These are phyloP conservation scores for Suhomyces choctaworum DNA, from an alignment of 1,139 yeast genomes.

Conservation along the genomic window DNA sequence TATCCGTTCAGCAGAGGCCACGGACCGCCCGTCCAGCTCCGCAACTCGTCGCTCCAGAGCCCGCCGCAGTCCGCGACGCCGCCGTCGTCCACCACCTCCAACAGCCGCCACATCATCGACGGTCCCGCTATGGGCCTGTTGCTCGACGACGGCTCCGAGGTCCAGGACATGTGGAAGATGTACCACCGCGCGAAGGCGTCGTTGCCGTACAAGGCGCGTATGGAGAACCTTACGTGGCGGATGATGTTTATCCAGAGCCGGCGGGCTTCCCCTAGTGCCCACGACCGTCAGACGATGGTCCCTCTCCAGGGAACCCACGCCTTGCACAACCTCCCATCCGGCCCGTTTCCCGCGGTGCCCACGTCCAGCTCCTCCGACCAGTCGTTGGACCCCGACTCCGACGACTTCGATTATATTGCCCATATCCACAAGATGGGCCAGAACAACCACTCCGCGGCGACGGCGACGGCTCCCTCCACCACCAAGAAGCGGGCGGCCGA, in stretches of 20 bases:
- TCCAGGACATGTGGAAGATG: conserved; percentile 78
- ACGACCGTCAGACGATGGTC: not conserved
- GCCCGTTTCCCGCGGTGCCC: not conserved
- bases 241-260: conserved; percentile 63
- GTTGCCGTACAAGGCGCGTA: conserved; percentile 71
- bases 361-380: too few species aligned
- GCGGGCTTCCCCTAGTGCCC: conserved; percentile 1
- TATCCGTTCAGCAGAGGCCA: too few species aligned
- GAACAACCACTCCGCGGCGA: conserved; percentile 9
- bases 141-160: conserved; percentile 34
- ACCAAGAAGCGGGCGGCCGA: conserved; percentile 35
- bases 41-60: conserved; percentile 7
- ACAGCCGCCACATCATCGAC: conserved; percentile 1
- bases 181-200: conserved; percentile 75
- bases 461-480: conserved; percentile 9
- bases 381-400: conserved; percentile 43
- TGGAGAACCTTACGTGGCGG: conserved; percentile 86
- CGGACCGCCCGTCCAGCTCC: conserved; percentile 2
- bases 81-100: conserved; percentile 6
- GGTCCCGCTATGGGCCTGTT: conserved; percentile 2
- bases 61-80: conserved; percentile 11
- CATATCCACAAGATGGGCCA: conserved; percentile 62
- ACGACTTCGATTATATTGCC: conserved; percentile 66
- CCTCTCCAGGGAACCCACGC: not conserved
- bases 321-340: not conserved